Base-by-base conservation (phyloP, 768 basidiomycete genomes). In the Lyophyllum decastes region DNA sequence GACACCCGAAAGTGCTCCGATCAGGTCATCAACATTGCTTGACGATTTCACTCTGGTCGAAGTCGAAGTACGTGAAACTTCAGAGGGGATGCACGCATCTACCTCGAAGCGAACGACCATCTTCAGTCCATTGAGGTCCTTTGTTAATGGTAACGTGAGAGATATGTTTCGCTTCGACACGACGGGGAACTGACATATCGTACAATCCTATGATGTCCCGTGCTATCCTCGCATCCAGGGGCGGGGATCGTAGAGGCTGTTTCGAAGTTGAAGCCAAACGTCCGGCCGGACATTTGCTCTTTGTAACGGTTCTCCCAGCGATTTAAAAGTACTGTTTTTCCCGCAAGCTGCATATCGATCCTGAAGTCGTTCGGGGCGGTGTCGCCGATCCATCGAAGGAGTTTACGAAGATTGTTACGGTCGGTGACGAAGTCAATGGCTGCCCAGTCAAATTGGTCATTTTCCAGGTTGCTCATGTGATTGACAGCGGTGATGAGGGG, bases 321-420 rank as follows among this genome's bases (percentile, higher is more conserved):
- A 54, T 82, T 84, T 63, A 91, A 72, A 25, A 92, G 63, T 16
- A 89, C 72, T 0, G 90, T 90, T 22, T 71, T 59, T 0, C 89
- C 88, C 0, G 76, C 79, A 17, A 89, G 73, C 66, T 92, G 84
- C 3, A 85, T 59, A 55, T 93, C 89, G 60, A 93, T 88, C 19
- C 90, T 75, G 64, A 92, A 93, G 53, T 83, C 80, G 10, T 68
- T 71, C 2, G 58, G 61, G 12, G 71, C 65, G 10, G 70, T 71
- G 24, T 70, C 73, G 17, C 65, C 67, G n/a, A 81, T 74, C 85
- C 84, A 88, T 24, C 84, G 76, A 21, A 85, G 64, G 40, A 91
- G 71, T 67, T 88, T 89, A 24, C 88, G 78, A 17, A 90, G 71
- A 24, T 75, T 76, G 63, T 89, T 90, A 26, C 90, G 78, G 64